A percentile compares a stretch with the other conserved stretches of the same genome.
Conservation (phyloP, 1,284 basidiomycete genomes). For the Sporisorium iseilematis-ciliati region DNA sequence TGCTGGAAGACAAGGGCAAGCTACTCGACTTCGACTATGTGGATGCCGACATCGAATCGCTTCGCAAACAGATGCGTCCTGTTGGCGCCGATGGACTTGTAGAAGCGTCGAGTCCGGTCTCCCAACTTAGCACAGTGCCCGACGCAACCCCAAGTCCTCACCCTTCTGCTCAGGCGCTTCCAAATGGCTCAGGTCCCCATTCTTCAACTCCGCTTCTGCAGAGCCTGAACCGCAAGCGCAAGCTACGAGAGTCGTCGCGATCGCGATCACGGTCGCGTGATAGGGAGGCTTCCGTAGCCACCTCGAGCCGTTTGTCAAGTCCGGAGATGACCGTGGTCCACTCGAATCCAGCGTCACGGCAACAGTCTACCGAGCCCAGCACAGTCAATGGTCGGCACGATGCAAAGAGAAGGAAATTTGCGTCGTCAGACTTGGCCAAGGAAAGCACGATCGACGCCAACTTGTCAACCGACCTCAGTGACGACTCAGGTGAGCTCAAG, state of each 20-base stretch:
- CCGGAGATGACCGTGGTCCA: constrained; percentile 47
- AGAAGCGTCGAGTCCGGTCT: constrained; percentile 41
- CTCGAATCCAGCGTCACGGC: constrained; percentile 43
- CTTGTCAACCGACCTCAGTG: constrained; percentile 43
- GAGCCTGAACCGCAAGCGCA: constrained; percentile 48
- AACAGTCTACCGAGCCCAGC: constrained; percentile 25
- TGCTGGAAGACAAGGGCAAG: constrained; percentile 82
- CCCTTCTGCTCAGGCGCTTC: constrained; percentile 29
- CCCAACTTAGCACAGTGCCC: constrained; percentile 45
- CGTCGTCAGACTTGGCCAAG: constrained; percentile 17
- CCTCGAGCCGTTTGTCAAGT: constrained; percentile 54
- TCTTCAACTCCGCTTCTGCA: constrained; percentile 45
- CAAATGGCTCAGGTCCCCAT: constrained; percentile 32
- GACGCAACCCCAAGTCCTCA: constrained; percentile 51
- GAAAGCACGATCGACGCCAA: constrained; percentile 27
- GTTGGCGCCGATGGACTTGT: constrained; percentile 47
- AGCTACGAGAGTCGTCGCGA: constrained; percentile 40
- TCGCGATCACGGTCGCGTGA: constrained; percentile 40
- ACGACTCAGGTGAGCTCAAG: constrained; percentile 32
- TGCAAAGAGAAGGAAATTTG: constrained; percentile 34
- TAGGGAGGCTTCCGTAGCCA: constrained; percentile 50
- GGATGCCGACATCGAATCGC: constrained; percentile 78
- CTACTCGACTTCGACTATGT: constrained; percentile 82
- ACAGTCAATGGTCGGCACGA: constrained; percentile 29
- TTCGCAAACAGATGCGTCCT: constrained; percentile 73